These are phyloP conservation scores for Phallus indusiatus DNA, from an alignment of 768 basidiomycete genomes.

Conservation along the genomic window DNA sequence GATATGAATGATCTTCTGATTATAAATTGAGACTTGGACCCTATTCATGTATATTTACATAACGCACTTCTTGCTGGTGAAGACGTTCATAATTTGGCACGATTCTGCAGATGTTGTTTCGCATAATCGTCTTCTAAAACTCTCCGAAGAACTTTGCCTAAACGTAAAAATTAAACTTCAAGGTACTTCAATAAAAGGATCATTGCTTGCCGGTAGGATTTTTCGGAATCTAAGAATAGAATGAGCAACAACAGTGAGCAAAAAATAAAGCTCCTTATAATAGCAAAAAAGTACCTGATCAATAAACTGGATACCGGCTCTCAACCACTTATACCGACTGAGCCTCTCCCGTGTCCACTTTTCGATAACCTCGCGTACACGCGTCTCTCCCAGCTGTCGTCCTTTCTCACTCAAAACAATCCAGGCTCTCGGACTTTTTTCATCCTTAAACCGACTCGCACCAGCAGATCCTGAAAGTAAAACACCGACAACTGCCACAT, in stretches of 20 bases:
- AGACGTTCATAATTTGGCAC: no score
- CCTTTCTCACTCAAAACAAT: slow-evolving; percentile 55
- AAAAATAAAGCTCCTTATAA: not conserved
- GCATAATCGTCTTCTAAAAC: slow-evolving; percentile 40
- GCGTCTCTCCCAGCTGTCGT: slow-evolving; percentile 31
- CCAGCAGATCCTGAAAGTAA: slow-evolving; percentile 28
- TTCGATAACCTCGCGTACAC: slow-evolving; percentile 39
- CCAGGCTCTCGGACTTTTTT: slow-evolving; percentile 74
- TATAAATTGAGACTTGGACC: no score
- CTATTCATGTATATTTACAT: no score
- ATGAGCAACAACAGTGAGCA: not conserved
- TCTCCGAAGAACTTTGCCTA: slow-evolving; percentile 57
- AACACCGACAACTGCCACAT: slow-evolving; percentile 70
- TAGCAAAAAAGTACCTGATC: slow-evolving; percentile 37
- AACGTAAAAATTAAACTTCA: not conserved
- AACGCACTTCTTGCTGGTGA: no score
- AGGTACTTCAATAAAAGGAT: not conserved
- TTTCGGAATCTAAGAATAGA: slow-evolving; percentile 1
- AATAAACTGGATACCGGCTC: slow-evolving; percentile 61
- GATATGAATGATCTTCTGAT: no score
- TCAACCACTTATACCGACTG: slow-evolving; percentile 68
- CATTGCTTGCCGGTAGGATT: not conserved
- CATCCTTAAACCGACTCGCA: slow-evolving; percentile 51
- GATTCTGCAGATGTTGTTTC: no score
- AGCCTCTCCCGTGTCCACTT: slow-evolving; percentile 52